Conservation (phyloP, 1,284 basidiomycete genomes). For the Lignosus rhinocerotis region DNA sequence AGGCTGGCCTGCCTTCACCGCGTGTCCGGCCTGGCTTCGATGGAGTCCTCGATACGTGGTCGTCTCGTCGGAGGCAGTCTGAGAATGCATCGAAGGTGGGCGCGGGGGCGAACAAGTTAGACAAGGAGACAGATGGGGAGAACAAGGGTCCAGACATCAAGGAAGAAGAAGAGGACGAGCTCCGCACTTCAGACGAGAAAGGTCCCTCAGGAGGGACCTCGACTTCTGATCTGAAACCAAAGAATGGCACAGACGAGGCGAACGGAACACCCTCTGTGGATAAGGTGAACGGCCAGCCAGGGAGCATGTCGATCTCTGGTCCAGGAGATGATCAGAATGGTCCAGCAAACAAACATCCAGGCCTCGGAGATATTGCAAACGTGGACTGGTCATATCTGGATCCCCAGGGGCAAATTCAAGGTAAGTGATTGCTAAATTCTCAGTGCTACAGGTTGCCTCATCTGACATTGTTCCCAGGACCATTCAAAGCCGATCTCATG, state of each 20-base stretch:
- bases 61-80: slow-evolving; percentile 57
- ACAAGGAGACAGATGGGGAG: slow-evolving; percentile 44
- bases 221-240: neutral
- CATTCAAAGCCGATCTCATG: slow-evolving; percentile 90
- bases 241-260: neutral
- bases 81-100: slow-evolving; percentile 48
- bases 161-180: slow-evolving; percentile 47
- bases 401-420: slow-evolving; percentile 87
- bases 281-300: slow-evolving; percentile 9
- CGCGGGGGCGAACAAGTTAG: slow-evolving; percentile 35
- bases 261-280: neutral
- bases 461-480: slow-evolving; percentile 52
- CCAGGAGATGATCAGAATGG: slow-evolving; percentile 1
- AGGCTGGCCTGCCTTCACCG: slow-evolving; percentile 60
- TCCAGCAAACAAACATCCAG: slow-evolving; percentile 32
- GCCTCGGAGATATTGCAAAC: slow-evolving; percentile 58
- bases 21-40: slow-evolving; percentile 70
- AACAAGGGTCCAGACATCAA: slow-evolving; percentile 48
- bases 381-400: slow-evolving; percentile 93
- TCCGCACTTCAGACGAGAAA: slow-evolving; percentile 13
- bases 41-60: slow-evolving; percentile 74
- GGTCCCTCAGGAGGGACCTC: slow-evolving; percentile 6
- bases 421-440: slow-evolving; percentile 39
- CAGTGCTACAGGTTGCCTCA: slow-evolving; percentile 6
- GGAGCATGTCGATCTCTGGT: slow-evolving; percentile 11